These are phyloP conservation scores for Mediolabrus comicus DNA, from an alignment of 108 stramenopile genomes.

Conservation along the genomic window DNA sequence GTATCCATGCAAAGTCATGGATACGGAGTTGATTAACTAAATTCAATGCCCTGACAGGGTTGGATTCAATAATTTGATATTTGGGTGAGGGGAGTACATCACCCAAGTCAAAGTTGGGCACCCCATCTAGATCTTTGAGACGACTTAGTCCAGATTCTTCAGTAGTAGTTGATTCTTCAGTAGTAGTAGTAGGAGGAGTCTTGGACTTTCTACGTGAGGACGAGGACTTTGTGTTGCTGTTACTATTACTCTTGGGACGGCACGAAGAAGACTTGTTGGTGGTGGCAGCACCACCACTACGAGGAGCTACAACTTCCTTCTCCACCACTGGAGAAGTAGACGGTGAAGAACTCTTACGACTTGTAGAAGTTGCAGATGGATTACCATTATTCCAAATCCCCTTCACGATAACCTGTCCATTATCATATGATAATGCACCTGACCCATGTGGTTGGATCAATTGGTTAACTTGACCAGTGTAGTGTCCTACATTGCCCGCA, in stretches of 20 bases:
- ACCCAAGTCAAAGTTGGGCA: background rate
- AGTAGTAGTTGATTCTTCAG: background rate
- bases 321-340: background rate
- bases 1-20: constrained; percentile 20
- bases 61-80: background rate
- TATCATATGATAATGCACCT: background rate
- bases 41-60: background rate
- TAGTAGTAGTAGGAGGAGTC: background rate
- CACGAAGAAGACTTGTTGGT: background rate
- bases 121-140: background rate
- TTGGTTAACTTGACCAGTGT: constrained; percentile 9
- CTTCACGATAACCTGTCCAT: background rate
- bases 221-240: background rate
- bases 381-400: constrained; percentile 2
- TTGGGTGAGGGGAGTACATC: background rate
- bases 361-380: background rate
- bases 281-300: background rate
- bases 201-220: background rate
- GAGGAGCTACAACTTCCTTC: no score
- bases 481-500: background rate
- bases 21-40: background rate
- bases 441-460: constrained; percentile 19
- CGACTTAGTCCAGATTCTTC: background rate
- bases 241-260: background rate
- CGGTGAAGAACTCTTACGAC: background rate